These are phyloP conservation scores for Geotrichum klebahnii DNA, from an alignment of 1,139 yeast species.

Conservation along the genomic window DNA sequence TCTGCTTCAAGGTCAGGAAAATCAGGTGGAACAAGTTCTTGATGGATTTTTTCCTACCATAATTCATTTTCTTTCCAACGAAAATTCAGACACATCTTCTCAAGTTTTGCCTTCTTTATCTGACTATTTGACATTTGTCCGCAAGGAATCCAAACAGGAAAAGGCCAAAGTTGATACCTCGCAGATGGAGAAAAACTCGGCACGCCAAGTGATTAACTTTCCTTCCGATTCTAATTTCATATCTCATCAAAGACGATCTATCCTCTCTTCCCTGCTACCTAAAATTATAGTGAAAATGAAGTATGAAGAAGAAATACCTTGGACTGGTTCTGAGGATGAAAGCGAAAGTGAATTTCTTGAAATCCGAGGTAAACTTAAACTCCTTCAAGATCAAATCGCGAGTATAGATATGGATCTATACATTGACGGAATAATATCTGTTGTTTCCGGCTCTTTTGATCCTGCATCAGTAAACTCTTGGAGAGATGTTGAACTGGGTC, in stretches of 20 bases:
- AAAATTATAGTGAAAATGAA: slow-evolving; percentile 75
- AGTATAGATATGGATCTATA: slow-evolving; percentile 68
- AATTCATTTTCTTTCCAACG: slow-evolving; percentile 67
- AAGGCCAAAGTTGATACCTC: slow-evolving; percentile 33
- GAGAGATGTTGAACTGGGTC: slow-evolving; percentile 82
- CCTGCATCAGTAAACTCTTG: slow-evolving; percentile 43
- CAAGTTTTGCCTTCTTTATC: slow-evolving; percentile 80
- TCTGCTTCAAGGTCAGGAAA: slow-evolving; percentile 14
- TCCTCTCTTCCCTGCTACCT: slow-evolving; percentile 60
- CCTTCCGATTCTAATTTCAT: slow-evolving; percentile 35
- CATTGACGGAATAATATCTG: slow-evolving; percentile 61
- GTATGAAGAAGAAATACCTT: slow-evolving; percentile 63
- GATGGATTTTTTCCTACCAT: slow-evolving; percentile 69
- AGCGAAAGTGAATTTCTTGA: slow-evolving; percentile 77
- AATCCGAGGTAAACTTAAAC: slow-evolving; percentile 64
- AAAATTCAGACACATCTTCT: slow-evolving; percentile 80
- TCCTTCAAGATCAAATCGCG: slow-evolving; percentile 82
- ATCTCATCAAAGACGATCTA: slow-evolving; percentile 42
- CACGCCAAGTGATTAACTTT: slow-evolving; percentile 31
- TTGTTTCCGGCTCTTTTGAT: slow-evolving; percentile 56
- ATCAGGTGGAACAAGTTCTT: slow-evolving; percentile 47
- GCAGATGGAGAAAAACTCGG: slow-evolving; percentile 29
- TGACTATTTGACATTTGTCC: slow-evolving; percentile 65
- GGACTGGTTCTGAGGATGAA: slow-evolving; percentile 48
- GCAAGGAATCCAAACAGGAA: slow-evolving; percentile 47